Evolutionary conservation across 1,284 basidiomycete species (phyloP).

Genomic region (Sanguinoderma infundibulare): DNA sequence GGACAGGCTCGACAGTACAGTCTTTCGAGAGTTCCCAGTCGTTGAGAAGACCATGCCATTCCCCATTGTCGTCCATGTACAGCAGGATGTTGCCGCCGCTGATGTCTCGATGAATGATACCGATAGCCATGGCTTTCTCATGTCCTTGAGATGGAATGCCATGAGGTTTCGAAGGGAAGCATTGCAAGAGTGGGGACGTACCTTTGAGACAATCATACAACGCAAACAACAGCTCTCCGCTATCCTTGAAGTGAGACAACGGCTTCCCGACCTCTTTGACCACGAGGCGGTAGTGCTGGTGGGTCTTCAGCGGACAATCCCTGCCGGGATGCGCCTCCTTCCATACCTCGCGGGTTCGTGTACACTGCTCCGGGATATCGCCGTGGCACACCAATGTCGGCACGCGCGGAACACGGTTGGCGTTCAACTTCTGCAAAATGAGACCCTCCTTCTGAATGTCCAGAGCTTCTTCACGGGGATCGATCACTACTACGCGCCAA

Average conservation of each 20-base stretch:
- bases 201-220: slow-evolving; percentile 1
- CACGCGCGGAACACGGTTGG: slow-evolving; percentile 19
- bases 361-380: slow-evolving; percentile 11
- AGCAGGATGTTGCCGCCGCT: slow-evolving; percentile 18
- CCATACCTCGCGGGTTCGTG: background rate
- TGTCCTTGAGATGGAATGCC: background rate
- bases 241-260: slow-evolving; percentile 2
- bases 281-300: slow-evolving; percentile 20
- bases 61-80: background rate
- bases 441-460: slow-evolving; percentile 11
- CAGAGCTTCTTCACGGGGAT: background rate
- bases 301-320: slow-evolving; percentile 4
- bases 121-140: slow-evolving; percentile 3
- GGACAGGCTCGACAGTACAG: background rate
- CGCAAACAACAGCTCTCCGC: background rate
- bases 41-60: background rate
- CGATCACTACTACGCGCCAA: slow-evolving; percentile 8
- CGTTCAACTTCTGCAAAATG: slow-evolving; percentile 17
- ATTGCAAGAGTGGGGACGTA: background rate
- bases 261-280: slow-evolving; percentile 16
- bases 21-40: slow-evolving; percentile 16
- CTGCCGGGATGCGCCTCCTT: background rate
- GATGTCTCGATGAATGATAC: slow-evolving; percentile 13
- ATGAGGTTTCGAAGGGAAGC: no score
- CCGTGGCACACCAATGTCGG: slow-evolving; percentile 16